These are phyloP conservation scores for Fusarium foetens DNA, from an alignment of 2,329 filamentous ascomycete genomes.

Conservation along the genomic window DNA sequence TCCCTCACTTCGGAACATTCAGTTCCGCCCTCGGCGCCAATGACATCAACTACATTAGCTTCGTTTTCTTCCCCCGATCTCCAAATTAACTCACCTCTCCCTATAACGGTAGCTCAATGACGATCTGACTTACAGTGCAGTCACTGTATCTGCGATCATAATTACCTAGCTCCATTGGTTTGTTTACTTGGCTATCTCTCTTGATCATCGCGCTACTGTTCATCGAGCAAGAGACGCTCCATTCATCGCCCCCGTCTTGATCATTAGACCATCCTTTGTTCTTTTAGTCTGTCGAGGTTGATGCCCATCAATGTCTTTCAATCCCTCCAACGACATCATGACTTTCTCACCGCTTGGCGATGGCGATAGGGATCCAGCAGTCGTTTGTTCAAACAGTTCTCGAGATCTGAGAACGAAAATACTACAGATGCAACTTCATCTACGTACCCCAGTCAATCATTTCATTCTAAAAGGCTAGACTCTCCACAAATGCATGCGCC, in stretches of 20 bases:
- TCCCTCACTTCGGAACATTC: constrained; percentile 18
- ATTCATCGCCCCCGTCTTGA: constrained; percentile 11
- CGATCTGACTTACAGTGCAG: constrained; percentile 13
- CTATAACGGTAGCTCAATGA: constrained; percentile 10
- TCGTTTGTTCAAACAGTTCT: not conserved
- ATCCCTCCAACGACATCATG: constrained; percentile 30
- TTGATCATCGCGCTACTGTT: not conserved
- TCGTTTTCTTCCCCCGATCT: constrained; percentile 5
- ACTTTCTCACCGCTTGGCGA: constrained; percentile 10
- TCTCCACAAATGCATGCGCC: constrained; percentile 8
- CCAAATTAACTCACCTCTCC: constrained; percentile 7
- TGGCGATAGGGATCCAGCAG: not conserved
- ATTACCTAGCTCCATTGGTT: constrained; percentile 5
- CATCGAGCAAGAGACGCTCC: constrained; percentile 8
- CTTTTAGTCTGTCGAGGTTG: constrained; percentile 4
- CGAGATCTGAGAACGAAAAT: not conserved
- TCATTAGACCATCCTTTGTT: constrained; percentile 23
- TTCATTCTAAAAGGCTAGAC: constrained; percentile 30
- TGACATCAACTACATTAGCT: constrained; percentile 31
- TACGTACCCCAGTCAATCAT: not conserved
- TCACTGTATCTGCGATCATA: not conserved
- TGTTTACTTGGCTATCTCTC: constrained; percentile 14
- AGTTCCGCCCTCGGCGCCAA: constrained; percentile 25
- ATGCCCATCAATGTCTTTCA: not conserved
- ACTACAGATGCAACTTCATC: not conserved